phyloP scores from a whole-genome alignment of 345 rosid genomes.

The Salix udensis region DNA sequence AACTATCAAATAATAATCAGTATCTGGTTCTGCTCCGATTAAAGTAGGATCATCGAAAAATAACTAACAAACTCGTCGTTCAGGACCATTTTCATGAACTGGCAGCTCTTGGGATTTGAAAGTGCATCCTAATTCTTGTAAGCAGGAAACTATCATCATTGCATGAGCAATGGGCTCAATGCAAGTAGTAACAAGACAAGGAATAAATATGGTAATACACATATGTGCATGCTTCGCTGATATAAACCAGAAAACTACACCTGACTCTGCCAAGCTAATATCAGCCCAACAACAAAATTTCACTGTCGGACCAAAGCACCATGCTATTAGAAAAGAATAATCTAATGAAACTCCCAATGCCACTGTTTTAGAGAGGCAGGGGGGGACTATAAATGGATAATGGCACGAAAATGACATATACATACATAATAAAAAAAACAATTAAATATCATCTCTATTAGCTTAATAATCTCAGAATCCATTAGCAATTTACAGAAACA shows the following conservation, averaged over 20 bases:
- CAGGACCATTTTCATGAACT: neutral
- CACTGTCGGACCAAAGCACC: neutral
- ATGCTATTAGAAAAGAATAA: neutral
- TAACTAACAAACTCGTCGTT: neutral
- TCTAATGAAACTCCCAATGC: neutral
- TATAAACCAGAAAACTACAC: neutral
- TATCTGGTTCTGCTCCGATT: neutral
- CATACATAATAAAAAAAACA: neutral
- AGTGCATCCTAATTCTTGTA: neutral
- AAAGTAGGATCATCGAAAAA: neutral
- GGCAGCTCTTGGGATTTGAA: neutral
- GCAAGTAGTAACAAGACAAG: neutral
- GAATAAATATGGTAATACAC: neutral
- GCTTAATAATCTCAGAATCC: conserved; percentile 23
- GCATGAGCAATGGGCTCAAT: neutral
- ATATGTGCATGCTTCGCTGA: too few species aligned
- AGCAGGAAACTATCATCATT: neutral
- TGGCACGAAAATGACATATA: neutral
- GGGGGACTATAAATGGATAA: neutral
- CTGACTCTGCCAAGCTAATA: neutral
- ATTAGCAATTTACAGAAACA: conserved; percentile 32
- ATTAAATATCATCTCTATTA: conserved; percentile 16
- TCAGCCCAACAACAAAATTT: neutral
- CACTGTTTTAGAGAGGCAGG: neutral
- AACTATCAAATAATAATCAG: neutral